Evolutionary conservation across 495 filamentous ascomycete genomes (phyloP).

Genomic region (Xylaria scruposa): DNA sequence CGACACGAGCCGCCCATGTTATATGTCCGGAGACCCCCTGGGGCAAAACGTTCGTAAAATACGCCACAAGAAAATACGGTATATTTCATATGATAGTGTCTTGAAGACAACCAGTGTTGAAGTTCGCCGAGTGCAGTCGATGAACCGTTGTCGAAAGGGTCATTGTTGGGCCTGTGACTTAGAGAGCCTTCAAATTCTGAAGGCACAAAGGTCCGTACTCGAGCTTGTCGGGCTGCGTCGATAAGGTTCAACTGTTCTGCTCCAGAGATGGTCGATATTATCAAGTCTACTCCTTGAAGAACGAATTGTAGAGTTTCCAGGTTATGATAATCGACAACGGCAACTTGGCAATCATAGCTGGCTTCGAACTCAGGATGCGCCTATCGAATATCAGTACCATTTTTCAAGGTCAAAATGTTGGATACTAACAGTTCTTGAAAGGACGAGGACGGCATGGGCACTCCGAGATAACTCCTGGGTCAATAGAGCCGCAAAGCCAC

Average conservation of each 20-base stretch:
- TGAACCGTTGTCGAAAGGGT: constrained; percentile 59
- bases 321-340: constrained; percentile 67
- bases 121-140: constrained; percentile 61
- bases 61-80: constrained; percentile 75
- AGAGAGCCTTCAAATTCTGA: constrained; percentile 75
- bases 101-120: constrained; percentile 53
- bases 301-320: constrained; percentile 62
- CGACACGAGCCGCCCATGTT: constrained; percentile 58
- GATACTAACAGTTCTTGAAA: constrained; percentile 65
- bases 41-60: constrained; percentile 77
- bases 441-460: constrained; percentile 69
- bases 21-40: constrained; percentile 63
- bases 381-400: constrained; percentile 37
- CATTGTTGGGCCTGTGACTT: constrained; percentile 53
- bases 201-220: constrained; percentile 73
- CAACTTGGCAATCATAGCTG: constrained; percentile 62
- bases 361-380: constrained; percentile 51
- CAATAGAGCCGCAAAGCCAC: constrained; percentile 70
- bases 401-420: constrained; percentile 24
- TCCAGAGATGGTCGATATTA: constrained; percentile 76
- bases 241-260: constrained; percentile 72
- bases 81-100: constrained; percentile 59
- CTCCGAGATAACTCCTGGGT: constrained; percentile 64
- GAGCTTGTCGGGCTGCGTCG: constrained; percentile 67
- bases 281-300: constrained; percentile 72